Evolutionary conservation across 108 stramenopile species (phyloP).

Genomic region (Hondaea fermentalgiana): DNA sequence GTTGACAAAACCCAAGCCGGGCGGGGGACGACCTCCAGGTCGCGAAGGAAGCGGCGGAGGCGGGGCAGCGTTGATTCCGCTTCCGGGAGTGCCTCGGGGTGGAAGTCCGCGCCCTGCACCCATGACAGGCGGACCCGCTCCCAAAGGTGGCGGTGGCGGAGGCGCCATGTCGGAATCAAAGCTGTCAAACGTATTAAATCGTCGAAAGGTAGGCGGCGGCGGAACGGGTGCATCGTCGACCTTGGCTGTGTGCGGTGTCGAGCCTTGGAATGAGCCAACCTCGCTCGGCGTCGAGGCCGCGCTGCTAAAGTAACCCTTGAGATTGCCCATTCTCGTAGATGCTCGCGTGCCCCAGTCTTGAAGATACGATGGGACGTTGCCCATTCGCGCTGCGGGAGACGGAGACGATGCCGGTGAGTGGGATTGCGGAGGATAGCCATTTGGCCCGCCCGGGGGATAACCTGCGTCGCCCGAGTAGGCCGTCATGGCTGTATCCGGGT

Average conservation of each 20-base stretch:
- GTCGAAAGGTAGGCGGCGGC: neutral
- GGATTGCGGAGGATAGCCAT: neutral
- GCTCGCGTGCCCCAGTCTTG: neutral
- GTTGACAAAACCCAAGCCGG: neutral
- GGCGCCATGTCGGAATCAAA: neutral
- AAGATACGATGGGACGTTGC: neutral
- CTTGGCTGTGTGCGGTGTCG: neutral
- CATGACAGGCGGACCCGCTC: too few species aligned
- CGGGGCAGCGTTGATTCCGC: neutral
- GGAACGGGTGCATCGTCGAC: neutral
- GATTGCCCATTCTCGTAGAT: neutral
- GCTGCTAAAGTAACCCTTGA: neutral
- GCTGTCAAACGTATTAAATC: neutral
- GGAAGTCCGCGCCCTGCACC: too few species aligned
- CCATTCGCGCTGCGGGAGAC: too few species aligned
- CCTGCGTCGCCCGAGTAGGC: neutral
- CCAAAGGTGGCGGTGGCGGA: neutral
- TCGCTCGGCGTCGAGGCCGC: neutral
- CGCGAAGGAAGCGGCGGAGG: neutral
- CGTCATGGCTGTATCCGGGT: neutral
- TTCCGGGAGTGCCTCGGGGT: too few species aligned
- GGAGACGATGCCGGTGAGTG: too few species aligned
- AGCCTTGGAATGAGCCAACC: neutral
- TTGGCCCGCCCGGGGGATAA: neutral
- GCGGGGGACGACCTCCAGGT: neutral